Evolutionary conservation across 768 basidiomycete species (phyloP), one percentile per base, ranked within the genome.

Genomic region (Kwoniella mangroviensis): DNA sequence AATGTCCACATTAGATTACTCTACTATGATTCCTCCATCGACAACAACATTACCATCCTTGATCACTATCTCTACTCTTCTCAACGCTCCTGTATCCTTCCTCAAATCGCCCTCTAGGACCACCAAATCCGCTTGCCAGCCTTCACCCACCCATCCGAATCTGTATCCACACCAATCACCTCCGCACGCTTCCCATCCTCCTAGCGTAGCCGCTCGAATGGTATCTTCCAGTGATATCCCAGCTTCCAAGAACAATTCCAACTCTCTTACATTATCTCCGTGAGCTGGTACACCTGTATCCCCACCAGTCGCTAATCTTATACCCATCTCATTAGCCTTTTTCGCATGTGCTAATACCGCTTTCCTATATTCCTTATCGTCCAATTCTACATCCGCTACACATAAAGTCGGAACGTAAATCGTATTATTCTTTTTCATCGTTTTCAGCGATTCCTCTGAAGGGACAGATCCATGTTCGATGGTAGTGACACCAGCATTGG

Each of bases 161-260:
- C 43, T 40, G 9, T 57, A 24, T 15, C 72, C 72, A 42, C 69
- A 70, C 55, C 41, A 59, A 52, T 73, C 69, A 15, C 69, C 69
- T 9, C 72, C 72, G 57, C 72, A 73, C n/a, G 72, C 64, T 52
- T 73, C 72, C 72, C 72, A 73, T 40, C 72, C 72, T 21, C 53
- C 53, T 15, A 73, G 34, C 7, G 72, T 73, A 6, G 54, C 68
- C 15, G 65, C 69, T 51, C 53, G 22, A 54, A 73, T 55, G 6
- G 58, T 64, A 28, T 63, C 69, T 40, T 55, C 59, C 19, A 73
- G 65, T 11, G 72, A 65, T 1, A 73, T 59, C 12, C 72, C 72
- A 0, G 72, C 69, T 42, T 67, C 58, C 4, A 60, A 15, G 17
- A 73, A 55, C 19, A 73, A 42, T 60, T 70, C 69, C 55, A 68